Evolutionary conservation across 1,284 basidiomycete genomes (phyloP).

Genomic region (Moesziomyces antarcticus): DNA sequence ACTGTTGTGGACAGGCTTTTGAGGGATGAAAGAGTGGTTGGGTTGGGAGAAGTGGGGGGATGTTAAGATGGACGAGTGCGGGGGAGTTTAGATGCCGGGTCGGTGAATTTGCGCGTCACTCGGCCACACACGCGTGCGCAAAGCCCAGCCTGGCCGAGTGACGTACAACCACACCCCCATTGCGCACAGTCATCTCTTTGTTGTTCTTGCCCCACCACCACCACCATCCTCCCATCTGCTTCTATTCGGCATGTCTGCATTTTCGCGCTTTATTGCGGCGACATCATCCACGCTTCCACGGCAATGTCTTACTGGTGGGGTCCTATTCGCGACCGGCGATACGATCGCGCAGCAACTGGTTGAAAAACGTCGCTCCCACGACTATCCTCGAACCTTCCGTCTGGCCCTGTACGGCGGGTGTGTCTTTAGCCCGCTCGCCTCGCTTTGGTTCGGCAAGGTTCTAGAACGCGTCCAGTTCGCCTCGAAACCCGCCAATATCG

Average conservation of each 20-base stretch:
- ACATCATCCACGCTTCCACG: slow-evolving; percentile 56
- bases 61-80: too few species aligned
- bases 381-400: slow-evolving; percentile 42
- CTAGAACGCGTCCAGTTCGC: slow-evolving; percentile 48
- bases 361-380: slow-evolving; percentile 49
- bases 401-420: slow-evolving; percentile 53
- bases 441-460: slow-evolving; percentile 53
- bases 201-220: not conserved
- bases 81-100: too few species aligned
- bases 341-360: slow-evolving; percentile 56
- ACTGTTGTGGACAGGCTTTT: too few species aligned
- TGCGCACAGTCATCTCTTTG: too few species aligned
- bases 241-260: slow-evolving; percentile 27
- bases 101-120: too few species aligned
- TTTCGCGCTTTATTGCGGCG: slow-evolving; percentile 49
- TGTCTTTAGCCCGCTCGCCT: slow-evolving; percentile 57
- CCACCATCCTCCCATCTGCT: not conserved
- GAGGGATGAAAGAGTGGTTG: too few species aligned
- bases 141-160: too few species aligned
- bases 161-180: too few species aligned
- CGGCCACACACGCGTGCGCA: too few species aligned
- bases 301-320: slow-evolving; percentile 53
- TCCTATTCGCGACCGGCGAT: slow-evolving; percentile 60
- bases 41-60: too few species aligned
- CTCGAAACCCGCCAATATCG: slow-evolving; percentile 36